phyloP scores from a whole-genome alignment of 306 rosid species.

The Benincasa hispida region DNA sequence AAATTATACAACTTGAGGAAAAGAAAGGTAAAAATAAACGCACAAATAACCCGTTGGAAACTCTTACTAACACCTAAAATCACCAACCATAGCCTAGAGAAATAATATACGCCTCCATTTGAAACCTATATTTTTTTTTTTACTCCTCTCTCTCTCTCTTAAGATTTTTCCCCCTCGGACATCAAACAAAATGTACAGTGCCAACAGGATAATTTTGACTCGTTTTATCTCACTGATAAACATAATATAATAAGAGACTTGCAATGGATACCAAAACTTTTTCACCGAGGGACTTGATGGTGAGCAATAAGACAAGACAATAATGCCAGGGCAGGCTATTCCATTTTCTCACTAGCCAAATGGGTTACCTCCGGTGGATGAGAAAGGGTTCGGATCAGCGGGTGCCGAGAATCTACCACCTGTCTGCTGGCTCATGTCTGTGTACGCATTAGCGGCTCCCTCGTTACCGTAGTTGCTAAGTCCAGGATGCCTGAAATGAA shows the following conservation, averaged over 20 bases:
- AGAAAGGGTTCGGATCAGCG: constrained; percentile 36
- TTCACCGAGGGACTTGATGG: constrained; percentile 32
- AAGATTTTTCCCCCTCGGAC: not conserved
- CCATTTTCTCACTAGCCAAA: constrained; percentile 39
- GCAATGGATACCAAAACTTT: constrained; percentile 8
- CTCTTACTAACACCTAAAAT: constrained; percentile 4
- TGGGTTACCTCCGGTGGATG: constrained; percentile 64
- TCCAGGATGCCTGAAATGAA: constrained; percentile 53
- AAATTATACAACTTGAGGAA: not conserved
- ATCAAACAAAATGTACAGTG: constrained; percentile 9
- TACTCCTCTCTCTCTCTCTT: not conserved
- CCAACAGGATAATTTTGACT: not conserved
- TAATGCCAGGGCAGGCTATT: constrained; percentile 29
- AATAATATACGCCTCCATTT: constrained; percentile 1
- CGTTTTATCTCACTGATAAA: not conserved
- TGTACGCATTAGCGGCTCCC: constrained; percentile 40
- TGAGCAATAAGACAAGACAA: constrained; percentile 21
- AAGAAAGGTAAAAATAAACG: not conserved
- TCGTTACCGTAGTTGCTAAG: constrained; percentile 26
- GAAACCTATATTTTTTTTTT: not conserved
- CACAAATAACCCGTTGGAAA: constrained; percentile 1
- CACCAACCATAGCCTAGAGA: not conserved
- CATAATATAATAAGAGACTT: not conserved
- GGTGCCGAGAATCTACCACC: constrained; percentile 38
- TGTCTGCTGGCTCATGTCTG: constrained; percentile 47